These are phyloP conservation scores for Penstemon davidsonii DNA, from an alignment of 257 asterid species.

Conservation along the genomic window DNA sequence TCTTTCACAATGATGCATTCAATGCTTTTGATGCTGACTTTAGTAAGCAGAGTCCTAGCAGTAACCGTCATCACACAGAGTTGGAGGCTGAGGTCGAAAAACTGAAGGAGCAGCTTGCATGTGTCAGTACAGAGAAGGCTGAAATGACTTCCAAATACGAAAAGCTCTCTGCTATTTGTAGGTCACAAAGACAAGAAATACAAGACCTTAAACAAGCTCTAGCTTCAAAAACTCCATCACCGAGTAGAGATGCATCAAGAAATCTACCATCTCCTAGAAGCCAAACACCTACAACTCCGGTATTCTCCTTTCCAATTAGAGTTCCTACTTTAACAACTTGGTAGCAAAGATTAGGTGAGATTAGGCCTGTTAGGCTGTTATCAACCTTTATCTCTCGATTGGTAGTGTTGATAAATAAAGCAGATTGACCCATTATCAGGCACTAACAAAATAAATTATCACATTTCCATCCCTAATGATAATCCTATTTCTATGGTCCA, in stretches of 20 bases:
- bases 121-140: conserved; percentile 64
- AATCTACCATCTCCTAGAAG: conserved; percentile 48
- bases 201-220: conserved; percentile 83
- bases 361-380: background rate
- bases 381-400: conserved; percentile 2
- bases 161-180: conserved; percentile 86
- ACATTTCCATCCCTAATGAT: too few relatives aligned
- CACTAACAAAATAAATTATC: too few relatives aligned
- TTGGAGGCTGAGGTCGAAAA: conserved; percentile 76
- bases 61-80: conserved; percentile 47
- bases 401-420: too few relatives aligned
- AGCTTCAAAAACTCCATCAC: conserved; percentile 71
- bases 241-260: conserved; percentile 48
- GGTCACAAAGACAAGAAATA: conserved; percentile 90
- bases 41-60: conserved; percentile 49
- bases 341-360: too few relatives aligned
- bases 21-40: conserved; percentile 81
- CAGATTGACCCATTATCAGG: too few relatives aligned
- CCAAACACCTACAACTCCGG: conserved; percentile 49
- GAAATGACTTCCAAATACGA: conserved; percentile 83
- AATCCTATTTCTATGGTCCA: too few relatives aligned
- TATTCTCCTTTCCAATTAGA: conserved; percentile 27
- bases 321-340: background rate
- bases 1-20: conserved; percentile 51
- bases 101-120: conserved; percentile 75